phyloP scores from a whole-genome alignment of 1,139 yeast genomes.

The Yamadazyma songkhlaensis region DNA sequence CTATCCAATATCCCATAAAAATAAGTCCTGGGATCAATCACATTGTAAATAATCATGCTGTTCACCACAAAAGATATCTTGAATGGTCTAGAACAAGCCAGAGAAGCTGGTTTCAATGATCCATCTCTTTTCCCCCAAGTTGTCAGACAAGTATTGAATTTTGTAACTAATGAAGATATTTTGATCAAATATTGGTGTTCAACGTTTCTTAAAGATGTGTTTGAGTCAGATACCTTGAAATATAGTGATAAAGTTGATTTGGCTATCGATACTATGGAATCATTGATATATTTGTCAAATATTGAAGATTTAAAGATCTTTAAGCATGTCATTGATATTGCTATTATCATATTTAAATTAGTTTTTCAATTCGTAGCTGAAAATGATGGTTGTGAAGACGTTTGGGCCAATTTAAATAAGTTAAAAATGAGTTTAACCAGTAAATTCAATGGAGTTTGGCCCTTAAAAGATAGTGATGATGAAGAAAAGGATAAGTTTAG shows the following conservation, averaged over 20 bases:
- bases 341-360: slow-evolving; percentile 35
- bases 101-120: slow-evolving; percentile 44
- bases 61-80: slow-evolving; percentile 20
- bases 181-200: slow-evolving; percentile 47
- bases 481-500: slow-evolving; percentile 49
- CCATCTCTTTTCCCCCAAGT: slow-evolving; percentile 52
- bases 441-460: slow-evolving; percentile 38
- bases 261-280: slow-evolving; percentile 40
- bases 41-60: neutral
- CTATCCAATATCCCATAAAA: too few relatives aligned
- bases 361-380: slow-evolving; percentile 43
- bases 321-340: slow-evolving; percentile 31
- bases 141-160: slow-evolving; percentile 48
- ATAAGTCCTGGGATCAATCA: too few relatives aligned
- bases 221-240: slow-evolving; percentile 26
- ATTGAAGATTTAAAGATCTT: slow-evolving; percentile 29
- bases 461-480: slow-evolving; percentile 44
- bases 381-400: slow-evolving; percentile 40
- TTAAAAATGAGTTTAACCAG: slow-evolving; percentile 38
- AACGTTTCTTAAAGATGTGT: slow-evolving; percentile 42
- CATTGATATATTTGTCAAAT: slow-evolving; percentile 27
- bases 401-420: slow-evolving; percentile 43
- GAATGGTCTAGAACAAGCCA: slow-evolving; percentile 51
- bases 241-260: slow-evolving; percentile 38
- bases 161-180: slow-evolving; percentile 32